phyloP scores from a whole-genome alignment of 73 alveolate genomes.

The Effrenium voratum region DNA sequence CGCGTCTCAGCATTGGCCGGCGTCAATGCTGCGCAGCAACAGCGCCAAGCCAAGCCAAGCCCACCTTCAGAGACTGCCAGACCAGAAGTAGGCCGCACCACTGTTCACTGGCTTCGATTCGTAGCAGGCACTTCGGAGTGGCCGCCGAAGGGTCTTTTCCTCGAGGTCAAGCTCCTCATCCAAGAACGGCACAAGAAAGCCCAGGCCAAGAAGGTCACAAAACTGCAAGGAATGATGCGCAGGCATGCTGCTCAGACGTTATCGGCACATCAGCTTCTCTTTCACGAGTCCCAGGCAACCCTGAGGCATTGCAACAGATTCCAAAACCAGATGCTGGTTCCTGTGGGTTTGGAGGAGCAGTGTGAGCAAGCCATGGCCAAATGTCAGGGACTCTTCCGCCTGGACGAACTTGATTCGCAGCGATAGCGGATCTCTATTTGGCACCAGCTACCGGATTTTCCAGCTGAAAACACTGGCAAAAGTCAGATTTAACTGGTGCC shows the following conservation, averaged over 20 bases:
- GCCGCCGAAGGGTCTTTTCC: background rate
- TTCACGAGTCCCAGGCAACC: slow-evolving; percentile 62
- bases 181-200: background rate
- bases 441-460: background rate
- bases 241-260: slow-evolving; percentile 33
- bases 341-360: slow-evolving; percentile 56
- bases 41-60: too few species aligned
- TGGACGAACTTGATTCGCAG: background rate
- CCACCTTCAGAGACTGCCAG: background rate
- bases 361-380: slow-evolving; percentile 55
- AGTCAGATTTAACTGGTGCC: too few species aligned
- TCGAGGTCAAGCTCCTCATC: background rate
- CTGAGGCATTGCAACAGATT: slow-evolving; percentile 45
- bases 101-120: background rate
- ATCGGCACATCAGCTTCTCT: slow-evolving; percentile 63
- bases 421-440: background rate
- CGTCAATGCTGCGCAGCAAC: too few species aligned
- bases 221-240: background rate
- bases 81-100: background rate
- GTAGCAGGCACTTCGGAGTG: background rate
- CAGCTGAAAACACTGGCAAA: too few species aligned
- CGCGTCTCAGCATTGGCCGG: too few species aligned
- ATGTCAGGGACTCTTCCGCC: slow-evolving; percentile 11
- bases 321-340: background rate
- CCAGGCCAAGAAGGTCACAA: background rate